A percentile compares a stretch with the other conserved stretches of the same genome.
Conservation (phyloP, 208 protist genomes). For the Acanthamoeba polyphaga region DNA sequence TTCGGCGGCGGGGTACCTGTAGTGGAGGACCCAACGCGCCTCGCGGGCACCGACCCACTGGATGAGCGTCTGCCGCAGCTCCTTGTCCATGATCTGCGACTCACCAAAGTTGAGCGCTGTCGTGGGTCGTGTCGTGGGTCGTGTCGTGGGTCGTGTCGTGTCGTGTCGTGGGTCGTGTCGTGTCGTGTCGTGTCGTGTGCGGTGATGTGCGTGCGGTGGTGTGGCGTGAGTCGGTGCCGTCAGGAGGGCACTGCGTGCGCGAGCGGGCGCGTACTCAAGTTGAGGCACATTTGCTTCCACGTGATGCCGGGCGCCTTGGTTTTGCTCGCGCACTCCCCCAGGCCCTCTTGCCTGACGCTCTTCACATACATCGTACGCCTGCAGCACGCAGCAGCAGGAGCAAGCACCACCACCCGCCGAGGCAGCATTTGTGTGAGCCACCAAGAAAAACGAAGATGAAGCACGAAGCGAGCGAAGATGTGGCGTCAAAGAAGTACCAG, state of each 20-base stretch:
- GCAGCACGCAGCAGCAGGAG: no score
- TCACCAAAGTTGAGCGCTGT: constrained; percentile 31
- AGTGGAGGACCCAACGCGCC: constrained; percentile 17
- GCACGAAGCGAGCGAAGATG: neutral
- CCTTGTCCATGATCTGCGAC: neutral
- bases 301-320: neutral
- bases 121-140: neutral
- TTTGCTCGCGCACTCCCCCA: neutral
- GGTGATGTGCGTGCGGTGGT: neutral
- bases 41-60: neutral
- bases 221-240: no score
- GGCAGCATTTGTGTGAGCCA: no score
- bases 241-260: no score
- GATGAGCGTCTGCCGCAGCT: neutral
- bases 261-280: neutral
- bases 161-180: neutral
- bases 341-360: neutral
- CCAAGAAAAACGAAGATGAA: no score
- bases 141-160: neutral
- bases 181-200: no score
- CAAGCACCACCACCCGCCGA: no score
- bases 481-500: neutral
- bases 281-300: constrained; percentile 22
- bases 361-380: neutral
- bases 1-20: neutral